Evolutionary conservation across 305 asterid species (phyloP), one percentile per base, ranked within the genome.

Genomic region (Fraxinus sp.): DNA sequence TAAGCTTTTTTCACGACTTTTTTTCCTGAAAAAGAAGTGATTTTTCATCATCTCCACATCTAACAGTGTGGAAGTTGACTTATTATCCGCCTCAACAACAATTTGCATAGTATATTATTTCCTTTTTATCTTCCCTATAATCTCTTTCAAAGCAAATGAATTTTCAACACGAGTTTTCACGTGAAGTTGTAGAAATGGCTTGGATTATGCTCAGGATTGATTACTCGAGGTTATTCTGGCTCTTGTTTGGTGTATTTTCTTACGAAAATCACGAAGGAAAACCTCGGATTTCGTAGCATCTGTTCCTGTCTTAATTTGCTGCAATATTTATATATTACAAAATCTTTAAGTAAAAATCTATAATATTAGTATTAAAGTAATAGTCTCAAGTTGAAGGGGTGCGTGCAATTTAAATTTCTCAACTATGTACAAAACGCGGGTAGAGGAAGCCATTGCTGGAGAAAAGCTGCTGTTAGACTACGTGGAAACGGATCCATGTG

Each of bases 261-360:
- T 93, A 91, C 77, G 97, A 93, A 83, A 93, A 94, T 84, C 97
- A 91, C 84, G 93, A 92, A 86, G 97, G 98, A 87, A 91, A 90
- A 83, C 97, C 94, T 88, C 97, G 92, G 91, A 93, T 93, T 78
- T 79, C 37, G 79, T 90, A 93, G 91, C 94, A 84, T 28, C 84
- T 2, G 3, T 81, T 39, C 1, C 2, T 22, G 11, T 77, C 59
- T 71, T 52, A 10, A 18, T 74, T 75, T 70, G 64, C 57, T 66
- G 76, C 77, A 33, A 52, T 36, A 4, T 55, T 55, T 55, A 35
- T 36, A 76, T 11, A 26, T 22, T 55, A 32, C 22, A 22, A 83
- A 28, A 75, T 41, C 49, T 68, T 66, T 82, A 26, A 36, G 52
- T 57, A 57, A n/a, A 16, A 80, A 44, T 72, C 30, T 20, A 28